Evolutionary conservation across 208 protist species (phyloP).

Genomic region (Naegleria lovaniensis): DNA sequence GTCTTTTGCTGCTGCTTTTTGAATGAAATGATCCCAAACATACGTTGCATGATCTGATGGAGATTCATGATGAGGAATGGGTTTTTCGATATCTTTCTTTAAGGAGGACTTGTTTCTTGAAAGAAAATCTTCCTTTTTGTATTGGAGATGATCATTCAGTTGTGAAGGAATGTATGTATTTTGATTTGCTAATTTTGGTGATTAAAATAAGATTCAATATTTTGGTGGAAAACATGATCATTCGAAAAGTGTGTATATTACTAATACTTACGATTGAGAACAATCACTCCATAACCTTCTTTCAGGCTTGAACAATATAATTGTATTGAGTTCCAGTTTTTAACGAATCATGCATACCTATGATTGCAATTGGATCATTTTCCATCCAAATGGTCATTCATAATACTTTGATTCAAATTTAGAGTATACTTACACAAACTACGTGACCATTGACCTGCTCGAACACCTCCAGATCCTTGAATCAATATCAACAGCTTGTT

Average conservation of each 20-base stretch:
- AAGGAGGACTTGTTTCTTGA: not conserved
- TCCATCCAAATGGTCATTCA: no score
- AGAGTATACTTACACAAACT: no score
- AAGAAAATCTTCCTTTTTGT: not conserved
- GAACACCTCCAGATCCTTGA: not conserved
- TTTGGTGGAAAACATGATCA: no score
- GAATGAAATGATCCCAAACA: constrained; percentile 4
- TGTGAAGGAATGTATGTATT: not conserved
- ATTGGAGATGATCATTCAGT: not conserved
- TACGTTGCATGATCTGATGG: not conserved
- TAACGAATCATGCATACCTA: not conserved
- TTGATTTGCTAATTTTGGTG: no score
- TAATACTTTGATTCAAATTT: no score
- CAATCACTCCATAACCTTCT: constrained; percentile 20
- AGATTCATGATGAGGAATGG: not conserved
- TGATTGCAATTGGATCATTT: no score
- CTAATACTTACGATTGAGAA: no score
- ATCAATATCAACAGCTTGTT: not conserved
- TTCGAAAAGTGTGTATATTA: no score
- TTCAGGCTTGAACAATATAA: not conserved
- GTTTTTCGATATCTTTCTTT: no score
- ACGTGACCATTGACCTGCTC: not conserved
- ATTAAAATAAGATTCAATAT: no score
- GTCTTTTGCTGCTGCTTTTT: not conserved
- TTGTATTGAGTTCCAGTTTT: not conserved